Evolutionary conservation across 176 grass and related monocot species (phyloP).

Genomic region (Panicum miliaceum): DNA sequence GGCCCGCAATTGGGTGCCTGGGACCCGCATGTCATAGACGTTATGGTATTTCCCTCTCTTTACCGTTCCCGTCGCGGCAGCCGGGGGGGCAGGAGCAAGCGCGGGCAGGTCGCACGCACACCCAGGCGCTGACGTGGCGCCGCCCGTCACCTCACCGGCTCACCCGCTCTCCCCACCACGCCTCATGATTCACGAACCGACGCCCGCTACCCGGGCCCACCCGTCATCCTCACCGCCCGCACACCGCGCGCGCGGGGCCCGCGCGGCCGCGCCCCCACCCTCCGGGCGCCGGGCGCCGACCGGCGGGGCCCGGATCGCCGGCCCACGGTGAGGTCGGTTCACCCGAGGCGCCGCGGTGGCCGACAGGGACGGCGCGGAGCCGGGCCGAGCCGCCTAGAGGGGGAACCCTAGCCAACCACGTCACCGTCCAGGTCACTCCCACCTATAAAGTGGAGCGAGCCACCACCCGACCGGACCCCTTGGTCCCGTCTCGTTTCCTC

Average conservation of each 20-base stretch:
- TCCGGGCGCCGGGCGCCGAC: background rate
- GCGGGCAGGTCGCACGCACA: conserved; percentile 27
- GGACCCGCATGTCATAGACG: background rate
- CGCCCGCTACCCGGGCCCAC: background rate
- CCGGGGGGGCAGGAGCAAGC: background rate
- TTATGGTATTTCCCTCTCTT: background rate
- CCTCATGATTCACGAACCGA: background rate
- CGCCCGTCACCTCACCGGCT: background rate
- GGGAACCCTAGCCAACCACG: conserved; percentile 55
- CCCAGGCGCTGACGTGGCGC: conserved; percentile 19
- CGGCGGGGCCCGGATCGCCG: background rate
- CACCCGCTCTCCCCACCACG: background rate
- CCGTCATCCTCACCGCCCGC: background rate
- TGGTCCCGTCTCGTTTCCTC: background rate
- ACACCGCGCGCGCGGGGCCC: background rate
- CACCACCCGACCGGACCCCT: background rate
- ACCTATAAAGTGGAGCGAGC: conserved; percentile 28
- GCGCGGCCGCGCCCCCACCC: background rate
- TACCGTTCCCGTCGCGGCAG: background rate
- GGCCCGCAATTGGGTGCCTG: rapidly evolving
- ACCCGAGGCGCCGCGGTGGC: background rate
- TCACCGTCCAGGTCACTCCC: conserved; percentile 56
- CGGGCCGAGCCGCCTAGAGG: background rate
- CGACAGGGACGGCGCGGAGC: background rate
- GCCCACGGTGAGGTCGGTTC: conserved; percentile 31